Base-by-base conservation (phyloP, 208 protist genomes). In the Acanthamoeba sp. region DNA sequence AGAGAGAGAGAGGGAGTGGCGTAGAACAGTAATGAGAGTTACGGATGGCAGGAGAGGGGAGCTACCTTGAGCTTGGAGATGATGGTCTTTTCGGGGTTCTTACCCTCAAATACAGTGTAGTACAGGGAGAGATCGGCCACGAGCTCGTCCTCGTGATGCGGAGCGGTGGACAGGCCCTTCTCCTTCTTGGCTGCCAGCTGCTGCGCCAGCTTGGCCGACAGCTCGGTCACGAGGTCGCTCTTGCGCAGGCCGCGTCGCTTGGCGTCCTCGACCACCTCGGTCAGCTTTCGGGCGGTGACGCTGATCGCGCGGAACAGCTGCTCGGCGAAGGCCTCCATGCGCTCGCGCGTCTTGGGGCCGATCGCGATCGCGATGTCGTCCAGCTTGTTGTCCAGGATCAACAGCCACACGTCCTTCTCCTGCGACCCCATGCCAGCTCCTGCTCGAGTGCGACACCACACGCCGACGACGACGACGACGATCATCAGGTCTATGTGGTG, bases 351-450 rank as follows among this genome's bases (percentile, higher is more conserved):
- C 57, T 64, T 71, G 32, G 50, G 85, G 18, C 85, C 85, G 24
- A 91, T 91, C 42, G 85, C 42, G 85, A 91, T 71, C 27, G 85
- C 85, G 24, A 91, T 91, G 57, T 91, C 85, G 57, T 91, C 85
- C 16, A 91, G 62, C 85, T 91, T 91, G 62, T 91, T 91, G 40
- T 91, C 85, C 52, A 91, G 40, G 57, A 71, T 52, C 57, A 91
- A 48, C 57, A 76, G 18, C 85, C 85, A 91, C 38, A 91, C 62
- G 36, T 91, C 85, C 85, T 91, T 91, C 27, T 91, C 85, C 57
- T 91, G 85, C 29, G 85, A 91, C 6, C 85, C 85, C 57, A 91
- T 29, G 34, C 34, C 62, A 22, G n/a, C 40, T 38, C 84, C 84
- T 85, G 76, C 7, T 48, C 38, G 73, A 4, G 36, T 38, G 36